Base-by-base conservation (phyloP, 2,329 filamentous ascomycete genomes). In the Aspergillus sp. region DNA sequence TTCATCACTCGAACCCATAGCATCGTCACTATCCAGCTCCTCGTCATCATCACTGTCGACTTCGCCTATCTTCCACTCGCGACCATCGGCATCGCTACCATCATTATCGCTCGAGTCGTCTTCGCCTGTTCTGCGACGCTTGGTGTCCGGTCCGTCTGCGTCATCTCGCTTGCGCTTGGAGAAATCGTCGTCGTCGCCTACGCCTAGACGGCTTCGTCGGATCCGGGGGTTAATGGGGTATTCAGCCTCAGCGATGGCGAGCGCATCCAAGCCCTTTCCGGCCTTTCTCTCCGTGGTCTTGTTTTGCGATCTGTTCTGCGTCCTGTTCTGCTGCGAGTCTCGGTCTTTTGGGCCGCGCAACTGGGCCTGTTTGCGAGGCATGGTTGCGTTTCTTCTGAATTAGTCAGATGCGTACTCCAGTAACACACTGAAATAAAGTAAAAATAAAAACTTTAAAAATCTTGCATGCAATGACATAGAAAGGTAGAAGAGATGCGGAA, bases 1-100 rank as follows among this genome's bases (percentile, higher is more conserved):
- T 60, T 93, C 84, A 60, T 95, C 90, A 59, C 88, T 93, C 55
- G 88, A 84, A 3, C 89, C 88, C 74, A 95, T 89, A 2, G 91
- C 90, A 60, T 94, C 88, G 63, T 87, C 84, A 55, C 81, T 85
- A 62, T 87, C 83, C 48, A 88, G 72, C 52, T 85, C 82, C 47
- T 79, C 82, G 58, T 87, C 84, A 52, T 85, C 78, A 46, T 85
- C 82, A 41, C 78, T 80, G 43, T 78, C 80, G 19, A 84, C 81
- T 43, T 82, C 73, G 22, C 90, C 90, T 44, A 95, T 75, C 44
- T 79, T 84, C 89, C 89, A 95, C 61, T 87, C 83, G 59, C 94
- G 87, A 19, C 89, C 90, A 51, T 90, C 87, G 51, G 85, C 88
- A 62, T 95, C 90, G 57, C 85, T 90, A 7, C 87, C 88, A 53